Evolutionary conservation across 2,329 filamentous ascomycete species (phyloP), one percentile per base, ranked within the genome.

Genomic region (Ceratocystis papillata): DNA sequence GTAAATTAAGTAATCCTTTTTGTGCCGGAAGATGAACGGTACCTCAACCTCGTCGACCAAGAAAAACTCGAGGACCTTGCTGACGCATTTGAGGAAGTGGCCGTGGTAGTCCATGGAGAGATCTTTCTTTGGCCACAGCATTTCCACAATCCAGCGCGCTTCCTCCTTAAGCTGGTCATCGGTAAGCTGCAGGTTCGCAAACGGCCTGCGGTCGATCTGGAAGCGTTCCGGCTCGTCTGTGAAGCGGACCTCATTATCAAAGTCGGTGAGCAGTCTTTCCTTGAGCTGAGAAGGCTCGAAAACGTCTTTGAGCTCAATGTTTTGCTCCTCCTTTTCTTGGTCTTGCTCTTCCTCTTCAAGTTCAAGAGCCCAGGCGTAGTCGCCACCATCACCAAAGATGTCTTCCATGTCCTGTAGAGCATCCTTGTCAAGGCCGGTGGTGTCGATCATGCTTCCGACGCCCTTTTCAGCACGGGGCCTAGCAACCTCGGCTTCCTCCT

Each of bases 11-110:
- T 97, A 99, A 74, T 99, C 94, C 76, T 96, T 96, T 68, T 94
- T 90, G 73, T 99, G 94, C 75, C 96, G 93, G 75, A 96, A 96
- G 71, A 99, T 94, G 75, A 96, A 99, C 0, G 94, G 93, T 1
- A 96, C 91, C 75, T 99, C 94, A 71, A 93, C 90, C 70, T 96
- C 90, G 70, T 97, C 92, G 3, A 93, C 85, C 63, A 96, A 90
- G 76, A 99, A 90, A 73, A 97, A 96, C 72, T 96, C 90, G 48
- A 99, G 81, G 10, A 97, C 92, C 75, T 96, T 96, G 70, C 87
- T 86, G 65, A 99, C 87, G 4, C 93, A 89, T 71, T 89, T 89
- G 72, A 89, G 86, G 75, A 99, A 97, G 0, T 91, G 90, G 44
- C 84, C 83, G 64, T 89, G 85, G 64, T 96, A 80, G 69, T 92